Evolutionary conservation across 495 filamentous ascomycete species (phyloP), one percentile per base, ranked within the genome.

Genomic region (Cryomyces minteri): DNA sequence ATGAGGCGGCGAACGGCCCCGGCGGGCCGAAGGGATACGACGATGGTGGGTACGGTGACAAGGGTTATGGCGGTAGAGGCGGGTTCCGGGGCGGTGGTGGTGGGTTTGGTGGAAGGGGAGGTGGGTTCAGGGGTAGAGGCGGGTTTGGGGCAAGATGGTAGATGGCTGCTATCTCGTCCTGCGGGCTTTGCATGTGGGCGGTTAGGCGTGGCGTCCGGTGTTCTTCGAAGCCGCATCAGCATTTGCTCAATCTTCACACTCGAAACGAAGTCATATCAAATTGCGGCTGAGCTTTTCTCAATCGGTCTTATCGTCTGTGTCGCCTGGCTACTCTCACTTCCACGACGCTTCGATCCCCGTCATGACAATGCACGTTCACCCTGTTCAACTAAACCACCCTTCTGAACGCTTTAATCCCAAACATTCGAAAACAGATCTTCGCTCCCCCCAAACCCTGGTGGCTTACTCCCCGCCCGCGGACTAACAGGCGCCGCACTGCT

Each of bases 381-480:
- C 18, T 2, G 18, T 25, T 25, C 18, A 25, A 25, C 18, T 2
- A 2, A 25, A 2, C 2, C 18, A 25, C 18, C 18, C 18, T 25
- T 25, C 18, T 25, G 2, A 25, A 25, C 18, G 18, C 25, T 39
- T 62, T 63, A 92, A 62, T 84, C 70, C 87, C 87, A 94, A 48
- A 94, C 87, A 64, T 94, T 94, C 37, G 82, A 87, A 60, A 93
- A 94, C 55, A 94, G 61, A 66, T 94, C 87, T 52, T 94, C 87
- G 44, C 67, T 67, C 9, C 34, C 34, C 12, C 9, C 34, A 9
- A 12, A 12, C 34, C 12, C 12, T 3, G 12, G 12, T 37, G 34
- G 34, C 34, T 37, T 63, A 44, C 48, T 44, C 28, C 43, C 55
- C 32, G 53, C 44, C 44, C 18, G 5, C 8, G 32, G 9, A 6